Percentiles rank a stretch among this genome's conserved stretches.
Conservation (phyloP, 345 rosid genomes). For the Eucalyptus victrix region DNA sequence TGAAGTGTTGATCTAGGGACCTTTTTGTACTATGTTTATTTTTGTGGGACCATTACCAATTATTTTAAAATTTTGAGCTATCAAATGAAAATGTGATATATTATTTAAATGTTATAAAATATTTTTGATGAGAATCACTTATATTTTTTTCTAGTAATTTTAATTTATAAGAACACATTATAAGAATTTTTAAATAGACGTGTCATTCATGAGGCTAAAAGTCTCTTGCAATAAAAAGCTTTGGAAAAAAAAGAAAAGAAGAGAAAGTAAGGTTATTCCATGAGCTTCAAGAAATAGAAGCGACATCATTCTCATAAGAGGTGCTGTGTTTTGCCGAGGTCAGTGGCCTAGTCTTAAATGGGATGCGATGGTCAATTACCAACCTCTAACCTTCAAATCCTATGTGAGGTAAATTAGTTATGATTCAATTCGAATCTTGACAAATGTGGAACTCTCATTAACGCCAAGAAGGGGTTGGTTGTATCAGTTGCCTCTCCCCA, state of each 20-base stretch:
- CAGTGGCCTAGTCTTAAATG: not conserved
- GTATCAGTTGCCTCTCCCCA: not conserved
- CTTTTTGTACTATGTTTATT: too few relatives aligned
- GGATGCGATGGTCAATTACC: not conserved
- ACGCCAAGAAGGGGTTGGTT: not conserved
- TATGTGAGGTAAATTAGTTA: not conserved
- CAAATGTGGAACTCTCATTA: not conserved
- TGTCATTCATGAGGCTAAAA: not conserved
- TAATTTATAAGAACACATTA: not conserved
- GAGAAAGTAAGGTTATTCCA: not conserved
- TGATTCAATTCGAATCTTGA: not conserved
- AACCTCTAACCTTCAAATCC: not conserved
- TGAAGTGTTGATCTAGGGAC: not conserved
- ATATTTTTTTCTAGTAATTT: not conserved
- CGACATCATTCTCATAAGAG: not conserved
- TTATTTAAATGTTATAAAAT: too few relatives aligned
- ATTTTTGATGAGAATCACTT: not conserved
- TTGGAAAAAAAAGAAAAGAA: not conserved
- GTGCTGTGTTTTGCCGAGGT: not conserved
- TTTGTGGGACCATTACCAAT: not conserved
- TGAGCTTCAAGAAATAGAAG: not conserved
- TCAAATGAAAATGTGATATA: too few relatives aligned
- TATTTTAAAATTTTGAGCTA: too few relatives aligned
- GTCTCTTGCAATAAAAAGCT: not conserved
- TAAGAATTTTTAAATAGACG: not conserved